A percentile compares a stretch with the other conserved stretches of the same genome.
Evolutionary conservation across 352 stramenopile genomes (phyloP).

Genomic region (Phytophthora fragariaefolia): DNA sequence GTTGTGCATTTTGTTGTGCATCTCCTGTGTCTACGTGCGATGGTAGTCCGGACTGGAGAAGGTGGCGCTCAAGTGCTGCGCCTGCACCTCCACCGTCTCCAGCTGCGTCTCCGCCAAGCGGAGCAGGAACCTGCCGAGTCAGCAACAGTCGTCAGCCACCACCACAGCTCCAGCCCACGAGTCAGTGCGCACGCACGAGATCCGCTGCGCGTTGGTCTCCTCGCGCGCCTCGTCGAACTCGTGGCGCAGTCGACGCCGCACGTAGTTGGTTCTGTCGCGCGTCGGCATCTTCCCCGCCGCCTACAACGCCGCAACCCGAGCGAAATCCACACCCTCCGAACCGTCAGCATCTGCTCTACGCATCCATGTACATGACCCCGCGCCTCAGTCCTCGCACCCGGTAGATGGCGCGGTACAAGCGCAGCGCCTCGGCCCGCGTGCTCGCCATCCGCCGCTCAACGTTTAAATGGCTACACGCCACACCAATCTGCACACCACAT

Average conservation of each 20-base stretch:
- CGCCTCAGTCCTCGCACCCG: slow-evolving; percentile 42
- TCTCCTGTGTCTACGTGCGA: slow-evolving; percentile 28
- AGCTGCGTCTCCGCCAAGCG: slow-evolving; percentile 79
- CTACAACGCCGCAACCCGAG: slow-evolving; percentile 22
- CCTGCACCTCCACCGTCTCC: slow-evolving; percentile 78
- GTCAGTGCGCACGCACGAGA: slow-evolving; percentile 52
- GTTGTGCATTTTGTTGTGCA: background rate
- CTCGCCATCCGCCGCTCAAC: background rate
- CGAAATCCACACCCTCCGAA: background rate
- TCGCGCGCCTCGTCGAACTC: slow-evolving; percentile 75
- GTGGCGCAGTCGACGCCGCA: slow-evolving; percentile 66
- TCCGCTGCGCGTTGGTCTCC: slow-evolving; percentile 59
- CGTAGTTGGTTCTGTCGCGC: slow-evolving; percentile 67
- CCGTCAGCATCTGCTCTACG: slow-evolving; percentile 4
- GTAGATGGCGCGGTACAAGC: slow-evolving; percentile 80
- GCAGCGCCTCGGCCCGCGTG: slow-evolving; percentile 50
- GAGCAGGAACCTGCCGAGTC: slow-evolving; percentile 54
- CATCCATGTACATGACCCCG: background rate
- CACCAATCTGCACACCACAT: slow-evolving; percentile 1
- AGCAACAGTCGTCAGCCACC: slow-evolving; percentile 14
- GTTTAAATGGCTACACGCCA: too few relatives aligned
- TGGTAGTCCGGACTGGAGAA: slow-evolving; percentile 80
- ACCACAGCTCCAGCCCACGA: too few relatives aligned
- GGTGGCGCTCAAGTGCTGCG: slow-evolving; percentile 58
- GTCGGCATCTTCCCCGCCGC: slow-evolving; percentile 73